Evolutionary conservation across 805 yeast species (phyloP).

Genomic region (Barnettozyma pratensis): DNA sequence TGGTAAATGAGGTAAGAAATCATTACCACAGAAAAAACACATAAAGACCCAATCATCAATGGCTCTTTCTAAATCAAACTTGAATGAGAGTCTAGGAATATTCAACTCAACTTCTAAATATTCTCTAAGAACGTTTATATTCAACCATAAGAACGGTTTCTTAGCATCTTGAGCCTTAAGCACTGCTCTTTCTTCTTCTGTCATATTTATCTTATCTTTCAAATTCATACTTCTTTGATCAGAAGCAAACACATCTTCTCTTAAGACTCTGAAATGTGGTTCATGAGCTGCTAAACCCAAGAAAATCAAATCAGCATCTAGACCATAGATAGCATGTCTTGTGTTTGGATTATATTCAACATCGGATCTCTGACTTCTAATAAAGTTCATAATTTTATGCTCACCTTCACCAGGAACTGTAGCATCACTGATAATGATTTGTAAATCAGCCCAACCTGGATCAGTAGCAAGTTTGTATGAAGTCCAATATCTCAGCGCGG

Average conservation of each 20-base stretch:
- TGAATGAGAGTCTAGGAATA: conserved; percentile 63
- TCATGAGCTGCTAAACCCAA: conserved; percentile 90
- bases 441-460: conserved; percentile 74
- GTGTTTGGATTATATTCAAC: conserved; percentile 69
- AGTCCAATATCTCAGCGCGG: conserved; percentile 78
- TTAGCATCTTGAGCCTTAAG: conserved; percentile 33
- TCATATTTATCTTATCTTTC: conserved; percentile 49
- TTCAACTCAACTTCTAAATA: conserved; percentile 78
- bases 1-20: conserved; percentile 95
- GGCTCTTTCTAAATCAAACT: conserved; percentile 88
- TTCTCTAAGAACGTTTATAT: conserved; percentile 81
- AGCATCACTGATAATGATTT: conserved; percentile 81
- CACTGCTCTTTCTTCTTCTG: conserved; percentile 47
- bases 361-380: conserved; percentile 73
- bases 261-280: conserved; percentile 87
- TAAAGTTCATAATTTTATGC: conserved; percentile 92
- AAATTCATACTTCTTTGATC: conserved; percentile 35
- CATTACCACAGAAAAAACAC: conserved; percentile 98
- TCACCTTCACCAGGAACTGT: conserved; percentile 99
- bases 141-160: conserved; percentile 93
- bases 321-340: conserved; percentile 91
- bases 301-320: conserved; percentile 95
- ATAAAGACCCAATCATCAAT: conserved; percentile 98
- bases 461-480: conserved; percentile 85
- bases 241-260: conserved; percentile 96